These are phyloP conservation scores for Nicotiana rustica DNA, from an alignment of 305 asterid genomes.

Conservation along the genomic window DNA sequence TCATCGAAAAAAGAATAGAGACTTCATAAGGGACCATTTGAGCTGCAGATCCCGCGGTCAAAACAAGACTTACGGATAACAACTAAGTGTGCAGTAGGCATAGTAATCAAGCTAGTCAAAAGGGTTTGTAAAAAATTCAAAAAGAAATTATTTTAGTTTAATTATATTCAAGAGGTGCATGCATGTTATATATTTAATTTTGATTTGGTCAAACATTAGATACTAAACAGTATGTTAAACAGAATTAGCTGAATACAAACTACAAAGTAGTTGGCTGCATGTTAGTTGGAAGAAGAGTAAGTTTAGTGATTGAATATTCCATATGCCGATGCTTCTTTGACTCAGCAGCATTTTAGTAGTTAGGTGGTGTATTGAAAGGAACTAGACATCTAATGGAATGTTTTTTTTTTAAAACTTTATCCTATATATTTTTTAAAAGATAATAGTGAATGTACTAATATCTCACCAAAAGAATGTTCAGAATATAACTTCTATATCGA, in stretches of 20 bases:
- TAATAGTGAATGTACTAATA: background rate
- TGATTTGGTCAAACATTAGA: constrained; percentile 24
- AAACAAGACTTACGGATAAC: too few species aligned
- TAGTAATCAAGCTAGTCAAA: constrained; percentile 19
- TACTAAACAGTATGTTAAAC: background rate
- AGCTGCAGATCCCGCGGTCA: too few species aligned
- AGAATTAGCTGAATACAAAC: too few species aligned
- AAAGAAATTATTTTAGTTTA: background rate
- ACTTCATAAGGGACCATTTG: too few species aligned
- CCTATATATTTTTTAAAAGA: background rate
- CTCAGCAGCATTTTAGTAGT: background rate
- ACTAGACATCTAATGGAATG: background rate
- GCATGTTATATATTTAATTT: background rate
- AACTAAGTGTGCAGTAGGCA: background rate
- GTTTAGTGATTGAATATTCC: background rate
- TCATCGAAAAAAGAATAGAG: too few species aligned
- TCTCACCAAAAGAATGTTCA: background rate
- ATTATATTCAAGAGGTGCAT: constrained; percentile 14
- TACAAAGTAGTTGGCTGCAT: background rate
- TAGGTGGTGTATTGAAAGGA: background rate
- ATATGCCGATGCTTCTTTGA: background rate
- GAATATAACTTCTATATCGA: too few species aligned
- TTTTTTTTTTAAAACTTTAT: background rate
- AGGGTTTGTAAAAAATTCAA: background rate
- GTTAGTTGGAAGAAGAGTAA: background rate